phyloP scores from a whole-genome alignment of 345 rosid genomes.

The Aquilaria malaccensis region DNA sequence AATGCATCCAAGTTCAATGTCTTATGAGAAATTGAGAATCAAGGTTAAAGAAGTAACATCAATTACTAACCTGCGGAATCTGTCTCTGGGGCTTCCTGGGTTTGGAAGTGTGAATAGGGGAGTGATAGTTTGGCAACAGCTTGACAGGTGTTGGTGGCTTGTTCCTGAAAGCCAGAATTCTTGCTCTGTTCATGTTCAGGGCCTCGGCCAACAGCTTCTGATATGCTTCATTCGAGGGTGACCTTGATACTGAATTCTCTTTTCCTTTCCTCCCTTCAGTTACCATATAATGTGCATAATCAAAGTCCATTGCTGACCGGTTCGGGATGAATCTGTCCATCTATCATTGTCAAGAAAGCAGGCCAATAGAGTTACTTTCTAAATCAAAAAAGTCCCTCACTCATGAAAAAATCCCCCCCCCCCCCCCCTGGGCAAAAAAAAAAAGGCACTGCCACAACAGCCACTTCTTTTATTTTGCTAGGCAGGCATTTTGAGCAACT shows the following conservation, averaged over 20 bases:
- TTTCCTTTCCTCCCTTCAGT: constrained; percentile 36
- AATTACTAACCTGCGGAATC: no score
- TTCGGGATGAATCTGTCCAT: constrained; percentile 50
- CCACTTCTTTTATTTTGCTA: no score
- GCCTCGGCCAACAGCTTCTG: constrained; percentile 36
- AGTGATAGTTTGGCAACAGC: constrained; percentile 18
- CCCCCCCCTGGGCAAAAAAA: not conserved
- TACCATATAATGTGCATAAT: constrained; percentile 39
- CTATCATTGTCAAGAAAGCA: constrained; percentile 13
- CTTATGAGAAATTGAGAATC: no score
- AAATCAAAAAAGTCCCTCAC: no score
- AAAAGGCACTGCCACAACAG: no score
- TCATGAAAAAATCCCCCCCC: no score
- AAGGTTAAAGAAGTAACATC: no score
- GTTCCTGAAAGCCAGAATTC: constrained; percentile 48
- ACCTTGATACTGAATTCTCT: constrained; percentile 19
- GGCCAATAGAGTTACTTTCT: not conserved
- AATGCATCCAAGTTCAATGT: no score
- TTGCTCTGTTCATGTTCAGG: constrained; percentile 38
- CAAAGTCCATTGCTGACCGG: constrained; percentile 45
- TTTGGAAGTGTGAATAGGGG: constrained; percentile 16
- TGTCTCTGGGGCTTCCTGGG: constrained; percentile 16
- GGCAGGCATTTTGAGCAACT: no score
- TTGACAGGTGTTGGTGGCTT: constrained; percentile 29
- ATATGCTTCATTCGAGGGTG: constrained; percentile 36